Percentiles rank a stretch among this genome's conserved stretches.
Conservation (phyloP, 2,329 filamentous ascomycete genomes). For the Pseudocercospora pini-densiflorae region DNA sequence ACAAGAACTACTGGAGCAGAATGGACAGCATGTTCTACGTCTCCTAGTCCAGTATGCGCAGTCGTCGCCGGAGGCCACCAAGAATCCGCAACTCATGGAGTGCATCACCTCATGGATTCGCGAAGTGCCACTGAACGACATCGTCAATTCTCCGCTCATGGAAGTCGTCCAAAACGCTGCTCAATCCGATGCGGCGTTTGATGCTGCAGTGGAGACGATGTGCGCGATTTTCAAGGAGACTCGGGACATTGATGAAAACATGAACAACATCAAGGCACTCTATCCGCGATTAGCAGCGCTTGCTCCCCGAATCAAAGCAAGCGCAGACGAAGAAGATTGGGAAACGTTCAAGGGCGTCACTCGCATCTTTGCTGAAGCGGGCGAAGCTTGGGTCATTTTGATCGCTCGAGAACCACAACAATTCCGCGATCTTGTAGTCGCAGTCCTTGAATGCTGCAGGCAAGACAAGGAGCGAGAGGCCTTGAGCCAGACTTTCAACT, state of each 20-base stretch:
- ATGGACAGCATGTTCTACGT: conserved; percentile 83
- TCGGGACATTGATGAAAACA: conserved; percentile 87
- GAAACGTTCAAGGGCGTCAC: conserved; percentile 89
- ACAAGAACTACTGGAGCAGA: conserved; percentile 86
- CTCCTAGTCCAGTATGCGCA: conserved; percentile 89
- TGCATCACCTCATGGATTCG: conserved; percentile 97
- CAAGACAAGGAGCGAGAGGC: conserved; percentile 88
- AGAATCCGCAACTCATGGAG: conserved; percentile 88
- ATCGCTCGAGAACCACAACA: conserved; percentile 82
- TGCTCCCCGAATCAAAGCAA: conserved; percentile 73
- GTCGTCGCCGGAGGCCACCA: conserved; percentile 85
- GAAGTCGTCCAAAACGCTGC: conserved; percentile 79
- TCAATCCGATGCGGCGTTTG: conserved; percentile 75
- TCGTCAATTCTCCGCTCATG: conserved; percentile 85
- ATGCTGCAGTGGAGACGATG: conserved; percentile 88
- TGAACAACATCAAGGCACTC: conserved; percentile 78
- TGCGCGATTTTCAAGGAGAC: conserved; percentile 93
- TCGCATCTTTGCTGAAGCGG: conserved; percentile 88
- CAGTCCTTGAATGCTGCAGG: conserved; percentile 87
- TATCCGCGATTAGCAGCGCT: conserved; percentile 81
- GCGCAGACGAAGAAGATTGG: conserved; percentile 78
- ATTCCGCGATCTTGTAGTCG: conserved; percentile 85
- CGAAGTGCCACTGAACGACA: conserved; percentile 81
- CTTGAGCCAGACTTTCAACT: conserved; percentile 90
- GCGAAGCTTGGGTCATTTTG: conserved; percentile 90